Base-by-base conservation (phyloP, 139 green algal species). In the Tetradesmus lagerheimii region DNA sequence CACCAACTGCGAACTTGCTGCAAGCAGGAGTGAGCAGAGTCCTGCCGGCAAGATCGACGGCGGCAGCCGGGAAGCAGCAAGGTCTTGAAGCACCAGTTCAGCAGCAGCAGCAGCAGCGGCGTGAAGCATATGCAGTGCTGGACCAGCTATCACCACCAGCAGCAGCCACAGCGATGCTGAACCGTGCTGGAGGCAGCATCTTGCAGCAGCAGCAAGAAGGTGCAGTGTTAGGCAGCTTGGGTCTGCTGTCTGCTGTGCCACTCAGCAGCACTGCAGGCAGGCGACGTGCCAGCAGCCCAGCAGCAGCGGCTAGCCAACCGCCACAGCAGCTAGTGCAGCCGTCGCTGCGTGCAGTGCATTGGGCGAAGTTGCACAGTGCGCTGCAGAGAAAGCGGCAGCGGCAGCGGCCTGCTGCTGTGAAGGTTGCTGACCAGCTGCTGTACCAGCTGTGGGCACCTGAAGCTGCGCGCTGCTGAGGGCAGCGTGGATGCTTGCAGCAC, bases 381-480 rank as follows among this genome's bases (percentile, higher is more conserved):
- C 67, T 37, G n/a, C 31, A 38, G 11, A 38, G 12, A 14, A 78
- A n/a, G n/a, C n/a, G 6, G 67, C 35, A 50, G 75, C 75, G 37
- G 75, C 75, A 31, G 16, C 14, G 35, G 71, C 31, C 77, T 53
- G 71, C 31, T 29, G 71, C 27, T 53, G 37, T 83, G 27, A 37
- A 23, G 78, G 41, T 11, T 38, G 41, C 39, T 35, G 39, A 47
- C 27, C 38, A 4, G 23, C 25, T 84, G 78, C 78, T 84, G 41
- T 84, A 39, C 29, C 23, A 34, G 29, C 39, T 84, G 78, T 84
- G 78, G 78, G 38, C 78, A 6, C 78, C 78, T 43, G 39, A 62
- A 25, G 78, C 39, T 66, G 78, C 39, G 27, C 71, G 71, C 12
- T 71, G 20, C 20, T 71, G 23, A 71, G 57, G n/a, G 57, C 57